Conservation (phyloP, 805 yeast genomes). For the Wickerhamomyces chaumierensis region DNA sequence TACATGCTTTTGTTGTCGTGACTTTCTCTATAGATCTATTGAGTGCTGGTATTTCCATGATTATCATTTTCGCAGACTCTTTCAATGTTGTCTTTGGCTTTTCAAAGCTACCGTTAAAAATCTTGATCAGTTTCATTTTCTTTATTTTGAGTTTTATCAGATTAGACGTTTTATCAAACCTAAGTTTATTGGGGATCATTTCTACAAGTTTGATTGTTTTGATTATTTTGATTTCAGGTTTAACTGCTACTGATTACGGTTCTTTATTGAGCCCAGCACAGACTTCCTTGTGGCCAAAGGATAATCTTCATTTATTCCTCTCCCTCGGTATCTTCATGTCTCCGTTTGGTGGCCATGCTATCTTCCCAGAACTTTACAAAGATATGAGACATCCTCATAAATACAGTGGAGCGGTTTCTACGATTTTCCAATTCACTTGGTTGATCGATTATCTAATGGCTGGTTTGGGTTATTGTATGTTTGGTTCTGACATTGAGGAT, state of each 20-base stretch:
- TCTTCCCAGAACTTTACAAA: conserved; percentile 64
- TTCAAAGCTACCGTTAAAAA: conserved; percentile 29
- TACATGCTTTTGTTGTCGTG: conserved; percentile 32
- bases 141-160: conserved; percentile 44
- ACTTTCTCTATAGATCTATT: conserved; percentile 44
- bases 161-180: conserved; percentile 39
- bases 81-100: conserved; percentile 36
- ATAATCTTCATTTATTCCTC: conserved; percentile 26
- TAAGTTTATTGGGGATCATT: conserved; percentile 45
- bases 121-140: conserved; percentile 25
- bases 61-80: conserved; percentile 50
- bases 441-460: conserved; percentile 53
- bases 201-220: conserved; percentile 40
- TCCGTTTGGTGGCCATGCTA: conserved; percentile 80
- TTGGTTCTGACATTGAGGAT: conserved; percentile 56
- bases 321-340: conserved; percentile 60
- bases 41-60: conserved; percentile 51
- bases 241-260: conserved; percentile 35
- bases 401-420: conserved; percentile 37
- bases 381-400: conserved; percentile 68
- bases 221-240: conserved; percentile 37
- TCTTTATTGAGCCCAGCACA: conserved; percentile 38
- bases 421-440: conserved; percentile 49
- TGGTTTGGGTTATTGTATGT: conserved; percentile 65
- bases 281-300: conserved; percentile 30